phyloP scores from a whole-genome alignment of 2,329 filamentous ascomycete genomes.

The Verticillium dahliae region DNA sequence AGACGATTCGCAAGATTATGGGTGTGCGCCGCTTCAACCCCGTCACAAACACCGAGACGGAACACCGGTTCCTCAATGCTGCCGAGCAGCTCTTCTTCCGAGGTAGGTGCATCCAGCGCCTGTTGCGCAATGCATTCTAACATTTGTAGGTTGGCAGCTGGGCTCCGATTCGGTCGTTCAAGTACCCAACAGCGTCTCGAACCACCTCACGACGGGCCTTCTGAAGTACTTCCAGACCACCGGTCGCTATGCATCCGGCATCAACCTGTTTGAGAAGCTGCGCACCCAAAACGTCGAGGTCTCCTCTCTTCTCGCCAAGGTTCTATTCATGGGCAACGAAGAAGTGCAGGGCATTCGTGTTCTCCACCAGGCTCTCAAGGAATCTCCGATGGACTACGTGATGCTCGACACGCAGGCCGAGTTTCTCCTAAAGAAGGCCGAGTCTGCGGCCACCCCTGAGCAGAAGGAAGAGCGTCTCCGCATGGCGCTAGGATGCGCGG shows the following conservation, averaged over 20 bases:
- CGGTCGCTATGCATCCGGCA: slow-evolving; percentile 86
- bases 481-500: slow-evolving; percentile 87
- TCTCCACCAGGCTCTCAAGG: slow-evolving; percentile 79
- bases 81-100: slow-evolving; percentile 94
- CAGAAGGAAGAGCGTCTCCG: slow-evolving; percentile 63
- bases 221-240: slow-evolving; percentile 94
- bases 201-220: slow-evolving; percentile 89
- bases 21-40: slow-evolving; percentile 97
- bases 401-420: slow-evolving; percentile 91
- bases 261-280: slow-evolving; percentile 96
- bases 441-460: slow-evolving; percentile 44
- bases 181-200: slow-evolving; percentile 93
- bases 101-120: slow-evolving; percentile 40
- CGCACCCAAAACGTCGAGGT: slow-evolving; percentile 87
- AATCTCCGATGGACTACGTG: slow-evolving; percentile 95
- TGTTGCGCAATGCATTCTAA: slow-evolving; percentile 15
- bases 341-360: slow-evolving; percentile 92
- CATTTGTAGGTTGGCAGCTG: slow-evolving; percentile 71
- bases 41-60: slow-evolving; percentile 94
- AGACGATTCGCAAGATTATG: slow-evolving; percentile 93
- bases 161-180: slow-evolving; percentile 96
- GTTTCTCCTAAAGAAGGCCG: slow-evolving; percentile 81
- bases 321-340: slow-evolving; percentile 91
- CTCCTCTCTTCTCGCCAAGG: slow-evolving; percentile 82
- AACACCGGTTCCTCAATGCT: slow-evolving; percentile 91